Evolutionary conservation across 2,329 filamentous ascomycete species (phyloP).

Genomic region (Arthrobotrys iridis): DNA sequence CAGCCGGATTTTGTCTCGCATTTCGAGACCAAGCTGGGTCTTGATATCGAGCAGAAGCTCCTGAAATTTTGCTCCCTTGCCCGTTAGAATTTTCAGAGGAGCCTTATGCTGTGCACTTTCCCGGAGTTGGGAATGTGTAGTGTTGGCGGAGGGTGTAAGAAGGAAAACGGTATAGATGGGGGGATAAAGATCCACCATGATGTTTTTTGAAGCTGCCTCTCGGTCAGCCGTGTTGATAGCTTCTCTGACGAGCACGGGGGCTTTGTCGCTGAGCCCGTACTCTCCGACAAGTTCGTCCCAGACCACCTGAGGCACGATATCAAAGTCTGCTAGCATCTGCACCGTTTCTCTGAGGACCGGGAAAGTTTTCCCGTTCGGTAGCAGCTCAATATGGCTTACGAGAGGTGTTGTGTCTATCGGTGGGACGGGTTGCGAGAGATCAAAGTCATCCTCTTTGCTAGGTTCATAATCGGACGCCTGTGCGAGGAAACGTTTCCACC

Average conservation of each 20-base stretch:
- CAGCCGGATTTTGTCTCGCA: constrained; percentile 77
- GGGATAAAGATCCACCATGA: constrained; percentile 84
- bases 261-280: constrained; percentile 79
- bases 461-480: constrained; percentile 62
- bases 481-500: constrained; percentile 78
- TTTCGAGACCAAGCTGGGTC: constrained; percentile 72
- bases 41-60: constrained; percentile 82
- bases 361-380: constrained; percentile 39
- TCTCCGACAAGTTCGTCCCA: constrained; percentile 83
- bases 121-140: constrained; percentile 68
- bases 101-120: constrained; percentile 71
- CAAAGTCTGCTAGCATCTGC: constrained; percentile 73
- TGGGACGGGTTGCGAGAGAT: constrained; percentile 77
- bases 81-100: constrained; percentile 75
- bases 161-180: constrained; percentile 87
- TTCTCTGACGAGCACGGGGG: constrained; percentile 76
- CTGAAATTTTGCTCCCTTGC: constrained; percentile 74
- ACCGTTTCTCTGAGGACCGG: constrained; percentile 34
- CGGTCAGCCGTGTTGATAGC: constrained; percentile 79
- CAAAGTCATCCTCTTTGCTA: constrained; percentile 67
- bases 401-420: constrained; percentile 30
- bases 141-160: constrained; percentile 68
- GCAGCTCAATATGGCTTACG: constrained; percentile 30
- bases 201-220: constrained; percentile 69
- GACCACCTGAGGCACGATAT: constrained; percentile 78